These are phyloP conservation scores for Penicillium herquei DNA, from an alignment of 495 filamentous ascomycete genomes.

Conservation along the genomic window DNA sequence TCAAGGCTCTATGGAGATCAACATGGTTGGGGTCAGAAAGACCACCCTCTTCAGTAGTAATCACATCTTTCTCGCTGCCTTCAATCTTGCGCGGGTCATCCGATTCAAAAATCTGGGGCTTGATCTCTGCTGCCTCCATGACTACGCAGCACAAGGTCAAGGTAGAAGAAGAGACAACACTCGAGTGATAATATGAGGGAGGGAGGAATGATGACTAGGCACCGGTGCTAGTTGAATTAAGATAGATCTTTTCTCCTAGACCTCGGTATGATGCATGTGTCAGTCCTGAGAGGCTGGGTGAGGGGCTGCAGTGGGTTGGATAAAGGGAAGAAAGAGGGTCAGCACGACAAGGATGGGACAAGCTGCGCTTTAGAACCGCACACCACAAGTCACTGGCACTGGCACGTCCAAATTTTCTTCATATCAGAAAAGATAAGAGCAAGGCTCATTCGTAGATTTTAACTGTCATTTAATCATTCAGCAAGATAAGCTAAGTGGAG, in stretches of 20 bases:
- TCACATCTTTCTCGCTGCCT: constrained; percentile 24
- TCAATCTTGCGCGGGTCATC: constrained; percentile 7
- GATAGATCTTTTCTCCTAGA: neutral
- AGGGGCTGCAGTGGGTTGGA: too few relatives aligned
- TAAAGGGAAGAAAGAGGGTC: too few relatives aligned
- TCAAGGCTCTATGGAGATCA: constrained; percentile 65
- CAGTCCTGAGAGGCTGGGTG: too few relatives aligned
- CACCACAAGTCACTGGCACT: too few relatives aligned
- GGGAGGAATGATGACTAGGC: too few relatives aligned
- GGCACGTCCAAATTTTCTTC: too few relatives aligned
- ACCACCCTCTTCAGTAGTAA: constrained; percentile 23
- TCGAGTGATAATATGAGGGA: too few relatives aligned
- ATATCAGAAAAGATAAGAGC: neutral
- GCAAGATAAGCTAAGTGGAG: constrained; percentile 7
- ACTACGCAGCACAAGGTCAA: neutral
- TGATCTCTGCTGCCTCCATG: constrained; percentile 11
- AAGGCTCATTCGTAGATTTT: too few relatives aligned
- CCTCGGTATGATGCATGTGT: too few relatives aligned
- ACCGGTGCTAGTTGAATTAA: too few relatives aligned
- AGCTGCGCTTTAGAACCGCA: too few relatives aligned
- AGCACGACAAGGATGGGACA: too few relatives aligned
- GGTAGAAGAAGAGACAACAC: neutral
- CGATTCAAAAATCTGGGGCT: constrained; percentile 13
- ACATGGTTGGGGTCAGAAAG: constrained; percentile 29
- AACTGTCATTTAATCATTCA: neutral